phyloP scores from a whole-genome alignment of 305 asterid species.

The Solanum hybrid region DNA sequence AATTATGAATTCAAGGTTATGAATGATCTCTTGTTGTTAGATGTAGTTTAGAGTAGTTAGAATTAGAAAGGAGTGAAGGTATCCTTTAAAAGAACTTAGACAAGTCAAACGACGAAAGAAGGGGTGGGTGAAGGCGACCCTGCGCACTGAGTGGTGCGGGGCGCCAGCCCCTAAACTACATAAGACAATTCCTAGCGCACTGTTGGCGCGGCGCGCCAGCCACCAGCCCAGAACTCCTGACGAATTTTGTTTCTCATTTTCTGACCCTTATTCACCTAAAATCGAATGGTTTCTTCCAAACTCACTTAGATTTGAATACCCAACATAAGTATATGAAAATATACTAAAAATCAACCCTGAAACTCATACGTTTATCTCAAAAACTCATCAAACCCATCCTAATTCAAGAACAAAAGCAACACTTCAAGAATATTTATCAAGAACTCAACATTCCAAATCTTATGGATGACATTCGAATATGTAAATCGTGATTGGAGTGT shows the following conservation, averaged over 20 bases:
- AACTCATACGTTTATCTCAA: background rate
- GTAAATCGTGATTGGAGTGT: background rate
- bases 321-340: background rate
- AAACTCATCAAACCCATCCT: background rate
- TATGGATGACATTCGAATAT: background rate
- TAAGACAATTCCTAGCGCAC: too few species aligned
- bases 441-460: background rate
- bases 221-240: background rate
- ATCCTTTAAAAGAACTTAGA: background rate
- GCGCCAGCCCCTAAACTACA: background rate
- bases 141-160: background rate
- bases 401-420: background rate
- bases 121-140: background rate
- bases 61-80: background rate
- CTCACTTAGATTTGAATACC: background rate
- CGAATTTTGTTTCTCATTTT: too few species aligned
- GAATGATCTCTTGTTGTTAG: background rate
- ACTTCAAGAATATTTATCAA: background rate
- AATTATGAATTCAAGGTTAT: too few species aligned
- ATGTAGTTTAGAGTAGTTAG: background rate
- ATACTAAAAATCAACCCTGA: background rate
- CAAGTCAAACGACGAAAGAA: too few species aligned
- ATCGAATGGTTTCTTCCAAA: background rate
- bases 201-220: background rate
- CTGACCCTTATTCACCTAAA: background rate